These are phyloP conservation scores for Platanthera zijinensis DNA, from an alignment of 106 monocot species.

Conservation along the genomic window DNA sequence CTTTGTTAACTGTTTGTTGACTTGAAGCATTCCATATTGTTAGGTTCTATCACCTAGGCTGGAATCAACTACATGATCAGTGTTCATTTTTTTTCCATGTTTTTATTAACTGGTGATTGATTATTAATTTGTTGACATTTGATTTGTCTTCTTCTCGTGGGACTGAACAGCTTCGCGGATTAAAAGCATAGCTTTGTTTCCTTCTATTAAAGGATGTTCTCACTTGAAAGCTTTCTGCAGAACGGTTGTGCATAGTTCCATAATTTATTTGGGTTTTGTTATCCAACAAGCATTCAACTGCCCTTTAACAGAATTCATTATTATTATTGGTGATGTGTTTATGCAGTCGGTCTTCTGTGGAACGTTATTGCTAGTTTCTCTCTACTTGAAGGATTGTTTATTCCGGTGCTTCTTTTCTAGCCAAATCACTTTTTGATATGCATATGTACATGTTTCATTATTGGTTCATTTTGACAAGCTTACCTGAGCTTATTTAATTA, in stretches of 20 bases:
- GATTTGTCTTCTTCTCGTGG: not conserved
- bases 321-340: conserved; percentile 18
- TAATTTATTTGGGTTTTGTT: conserved; percentile 28
- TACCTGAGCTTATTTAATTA: conserved; percentile 30
- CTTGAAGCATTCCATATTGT: too few relatives aligned
- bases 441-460: conserved; percentile 9
- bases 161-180: conserved; percentile 36
- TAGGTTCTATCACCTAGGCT: too few relatives aligned
- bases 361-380: conserved; percentile 13
- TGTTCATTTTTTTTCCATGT: not conserved
- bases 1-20: too few relatives aligned
- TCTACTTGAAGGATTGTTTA: conserved; percentile 24
- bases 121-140: conserved; percentile 5
- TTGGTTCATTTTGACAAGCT: conserved; percentile 16
- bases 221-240: conserved; percentile 45
- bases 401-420: conserved; percentile 15
- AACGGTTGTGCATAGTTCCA: conserved; percentile 28
- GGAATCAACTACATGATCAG: not conserved
- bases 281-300: conserved; percentile 24
- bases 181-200: conserved; percentile 20
- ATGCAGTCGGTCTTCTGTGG: conserved; percentile 16
- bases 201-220: conserved; percentile 22
- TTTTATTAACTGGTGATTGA: not conserved
- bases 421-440: conserved; percentile 11
- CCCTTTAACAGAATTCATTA: conserved; percentile 28